A percentile compares a stretch with the other conserved stretches of the same genome.
Conservation (phyloP, 1,284 basidiomycete species). For the Ustilago loliicola region DNA sequence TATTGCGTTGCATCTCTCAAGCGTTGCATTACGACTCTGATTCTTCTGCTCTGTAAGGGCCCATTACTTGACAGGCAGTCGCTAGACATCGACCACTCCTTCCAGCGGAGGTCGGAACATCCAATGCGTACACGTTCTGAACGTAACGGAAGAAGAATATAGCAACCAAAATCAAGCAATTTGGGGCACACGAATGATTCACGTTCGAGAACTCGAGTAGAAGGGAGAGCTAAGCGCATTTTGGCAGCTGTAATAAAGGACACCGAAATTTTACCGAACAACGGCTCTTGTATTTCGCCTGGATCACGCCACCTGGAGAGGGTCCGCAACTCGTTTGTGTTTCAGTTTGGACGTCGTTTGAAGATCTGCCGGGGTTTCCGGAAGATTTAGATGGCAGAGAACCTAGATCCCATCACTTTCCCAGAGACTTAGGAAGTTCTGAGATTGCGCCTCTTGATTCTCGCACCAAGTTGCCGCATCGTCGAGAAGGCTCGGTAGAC, state of each 20-base stretch:
- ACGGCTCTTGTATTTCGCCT: background rate
- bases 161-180: background rate
- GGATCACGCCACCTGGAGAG: too few relatives aligned
- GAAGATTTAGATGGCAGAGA: background rate
- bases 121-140: background rate
- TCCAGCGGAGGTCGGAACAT: background rate
- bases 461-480: background rate
- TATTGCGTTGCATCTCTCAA: too few relatives aligned
- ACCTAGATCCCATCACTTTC: background rate
- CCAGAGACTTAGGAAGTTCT: background rate
- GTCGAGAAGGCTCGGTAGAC: background rate
- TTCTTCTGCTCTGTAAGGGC: too few relatives aligned
- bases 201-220: background rate
- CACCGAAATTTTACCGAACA: background rate
- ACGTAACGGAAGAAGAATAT: background rate
- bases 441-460: background rate
- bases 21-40: too few relatives aligned
- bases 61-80: background rate
- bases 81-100: background rate
- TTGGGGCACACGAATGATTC: too few relatives aligned
- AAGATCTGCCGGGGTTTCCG: background rate
- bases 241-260: background rate
- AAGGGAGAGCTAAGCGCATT: background rate
- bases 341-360: background rate
- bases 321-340: background rate